A percentile compares a stretch with the other conserved stretches of the same genome.
Conservation (phyloP, 2,329 filamentous ascomycete genomes). For the Colletotrichum phormii region DNA sequence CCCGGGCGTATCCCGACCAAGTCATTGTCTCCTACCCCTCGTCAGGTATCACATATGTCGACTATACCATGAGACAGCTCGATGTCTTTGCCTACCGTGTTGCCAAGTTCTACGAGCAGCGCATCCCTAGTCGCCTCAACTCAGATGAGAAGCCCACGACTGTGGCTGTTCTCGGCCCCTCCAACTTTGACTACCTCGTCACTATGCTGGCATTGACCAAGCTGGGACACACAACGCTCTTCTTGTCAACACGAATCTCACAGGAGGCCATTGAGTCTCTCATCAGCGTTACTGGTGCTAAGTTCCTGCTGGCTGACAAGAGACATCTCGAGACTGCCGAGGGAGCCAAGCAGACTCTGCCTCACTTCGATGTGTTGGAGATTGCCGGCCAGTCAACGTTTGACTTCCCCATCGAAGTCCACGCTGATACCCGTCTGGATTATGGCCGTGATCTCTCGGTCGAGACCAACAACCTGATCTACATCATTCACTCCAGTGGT, state of each 20-base stretch:
- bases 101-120: constrained; percentile 41
- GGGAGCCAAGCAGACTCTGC: constrained; percentile 36
- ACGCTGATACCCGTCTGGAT: constrained; percentile 45
- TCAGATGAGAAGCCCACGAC: constrained; percentile 46
- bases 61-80: constrained; percentile 59
- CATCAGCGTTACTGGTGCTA: constrained; percentile 41
- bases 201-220: constrained; percentile 65
- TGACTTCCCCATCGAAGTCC: constrained; percentile 45
- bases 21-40: constrained; percentile 56
- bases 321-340: constrained; percentile 40
- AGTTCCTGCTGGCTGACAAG: constrained; percentile 42
- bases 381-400: constrained; percentile 43
- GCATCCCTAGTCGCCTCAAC: constrained; percentile 38
- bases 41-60: constrained; percentile 55
- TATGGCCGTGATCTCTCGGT: constrained; percentile 45
- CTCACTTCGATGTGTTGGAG: constrained; percentile 39
- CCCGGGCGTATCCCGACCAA: constrained; percentile 45
- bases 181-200: constrained; percentile 66
- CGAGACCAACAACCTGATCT: constrained; percentile 41
- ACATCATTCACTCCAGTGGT: constrained; percentile 51
- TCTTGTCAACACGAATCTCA: constrained; percentile 50
- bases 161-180: constrained; percentile 63
- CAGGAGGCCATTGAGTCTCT: constrained; percentile 46
- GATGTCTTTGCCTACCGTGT: constrained; percentile 50
- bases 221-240: constrained; percentile 62